Percentiles rank a stretch among this genome's conserved stretches.
phyloP scores from a whole-genome alignment of 2,329 filamentous ascomycete genomes.

The Epichloe amarillans region DNA sequence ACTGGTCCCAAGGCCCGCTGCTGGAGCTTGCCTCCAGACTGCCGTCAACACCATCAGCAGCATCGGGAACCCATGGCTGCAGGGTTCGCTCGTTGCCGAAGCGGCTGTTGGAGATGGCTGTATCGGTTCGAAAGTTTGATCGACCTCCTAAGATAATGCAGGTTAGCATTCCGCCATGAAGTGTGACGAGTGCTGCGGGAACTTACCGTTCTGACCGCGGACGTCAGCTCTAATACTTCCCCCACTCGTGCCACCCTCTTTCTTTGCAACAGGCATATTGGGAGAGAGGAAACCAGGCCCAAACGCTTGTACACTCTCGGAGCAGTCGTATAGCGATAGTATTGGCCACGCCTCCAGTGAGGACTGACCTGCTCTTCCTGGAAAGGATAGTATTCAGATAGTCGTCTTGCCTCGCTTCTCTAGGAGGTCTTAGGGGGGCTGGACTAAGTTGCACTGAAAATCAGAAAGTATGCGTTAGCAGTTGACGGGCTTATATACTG shows the following conservation, averaged over 20 bases:
- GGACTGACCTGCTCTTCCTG: constrained; percentile 1
- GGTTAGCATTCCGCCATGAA: background rate
- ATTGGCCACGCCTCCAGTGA: constrained; percentile 2
- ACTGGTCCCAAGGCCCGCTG: constrained; percentile 71
- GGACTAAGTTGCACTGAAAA: background rate
- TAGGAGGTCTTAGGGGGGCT: background rate
- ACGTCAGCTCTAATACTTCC: constrained; percentile 17
- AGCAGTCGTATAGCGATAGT: background rate
- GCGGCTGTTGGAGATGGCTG: constrained; percentile 69
- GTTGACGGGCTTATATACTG: background rate
- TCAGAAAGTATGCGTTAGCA: background rate
- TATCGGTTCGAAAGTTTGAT: constrained; percentile 69
- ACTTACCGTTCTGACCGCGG: constrained; percentile 24
- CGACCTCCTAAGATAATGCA: constrained; percentile 39
- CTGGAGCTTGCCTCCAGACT: constrained; percentile 51
- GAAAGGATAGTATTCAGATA: constrained; percentile 6
- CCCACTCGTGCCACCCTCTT: constrained; percentile 22
- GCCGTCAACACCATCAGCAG: constrained; percentile 47
- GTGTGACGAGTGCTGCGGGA: background rate
- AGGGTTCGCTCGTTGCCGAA: constrained; percentile 59
- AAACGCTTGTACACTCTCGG: constrained; percentile 12
- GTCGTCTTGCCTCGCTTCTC: background rate
- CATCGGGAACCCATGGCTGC: constrained; percentile 67
- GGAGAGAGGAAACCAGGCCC: constrained; percentile 10
- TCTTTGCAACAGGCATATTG: constrained; percentile 27